Conservation (phyloP, 108 stramenopile species). For the Chaetoceros muelleri region DNA sequence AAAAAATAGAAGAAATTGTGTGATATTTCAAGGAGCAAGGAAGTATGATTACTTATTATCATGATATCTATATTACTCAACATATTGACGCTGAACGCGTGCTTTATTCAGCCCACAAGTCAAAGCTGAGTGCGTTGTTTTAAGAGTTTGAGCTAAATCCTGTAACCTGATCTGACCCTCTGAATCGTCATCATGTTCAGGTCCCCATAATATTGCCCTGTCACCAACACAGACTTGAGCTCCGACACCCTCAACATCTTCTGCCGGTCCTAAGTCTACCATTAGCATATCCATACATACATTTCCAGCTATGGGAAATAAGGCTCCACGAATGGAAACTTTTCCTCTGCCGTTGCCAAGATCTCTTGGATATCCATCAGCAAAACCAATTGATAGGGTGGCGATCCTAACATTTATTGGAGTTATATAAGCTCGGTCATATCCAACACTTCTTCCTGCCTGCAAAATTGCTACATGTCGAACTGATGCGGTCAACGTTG, state of each 20-base stretch:
- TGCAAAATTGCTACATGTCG: slow-evolving; percentile 46
- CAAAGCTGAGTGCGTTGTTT: slow-evolving; percentile 61
- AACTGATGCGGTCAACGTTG: slow-evolving; percentile 49
- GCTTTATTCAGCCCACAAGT: slow-evolving; percentile 64
- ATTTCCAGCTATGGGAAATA: slow-evolving; percentile 63
- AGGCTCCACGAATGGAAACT: slow-evolving; percentile 38
- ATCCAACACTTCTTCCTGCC: slow-evolving; percentile 61
- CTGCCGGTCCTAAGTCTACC: slow-evolving; percentile 49
- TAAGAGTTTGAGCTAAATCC: slow-evolving; percentile 34
- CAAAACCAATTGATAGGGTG: slow-evolving; percentile 65
- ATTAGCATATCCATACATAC: slow-evolving; percentile 82
- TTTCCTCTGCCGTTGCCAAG: slow-evolving; percentile 45
- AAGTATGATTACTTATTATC: no score
- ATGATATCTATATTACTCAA: slow-evolving; percentile 5
- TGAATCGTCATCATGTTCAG: slow-evolving; percentile 32
- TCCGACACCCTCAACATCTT: slow-evolving; percentile 23
- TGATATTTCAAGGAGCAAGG: no score
- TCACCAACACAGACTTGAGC: slow-evolving; percentile 48
- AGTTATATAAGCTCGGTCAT: slow-evolving; percentile 59
- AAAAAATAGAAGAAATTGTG: no score
- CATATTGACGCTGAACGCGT: slow-evolving; percentile 38
- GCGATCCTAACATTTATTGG: slow-evolving; percentile 38
- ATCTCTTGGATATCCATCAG: slow-evolving; percentile 69
- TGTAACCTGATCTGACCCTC: slow-evolving; percentile 29
- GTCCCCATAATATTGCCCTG: slow-evolving; percentile 56